Evolutionary conservation across 192 early-diverging fungal genomes (phyloP).

Genomic region (Dissophora globulifera): DNA sequence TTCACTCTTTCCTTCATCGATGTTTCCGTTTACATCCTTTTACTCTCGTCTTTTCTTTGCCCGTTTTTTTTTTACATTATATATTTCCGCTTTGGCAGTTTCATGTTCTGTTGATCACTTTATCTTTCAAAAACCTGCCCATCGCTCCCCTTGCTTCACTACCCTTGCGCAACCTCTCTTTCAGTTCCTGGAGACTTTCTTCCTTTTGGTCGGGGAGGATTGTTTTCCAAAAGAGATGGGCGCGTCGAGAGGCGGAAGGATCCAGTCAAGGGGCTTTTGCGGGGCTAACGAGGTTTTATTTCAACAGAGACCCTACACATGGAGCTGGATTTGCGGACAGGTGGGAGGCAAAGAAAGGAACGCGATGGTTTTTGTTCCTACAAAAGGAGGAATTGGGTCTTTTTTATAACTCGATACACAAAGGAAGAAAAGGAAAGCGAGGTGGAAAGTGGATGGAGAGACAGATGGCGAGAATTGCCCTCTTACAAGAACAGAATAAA

Average conservation of each 20-base stretch:
- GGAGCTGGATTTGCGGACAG: not conserved
- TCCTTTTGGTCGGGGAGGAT: slow-evolving; percentile 45
- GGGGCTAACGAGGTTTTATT: slow-evolving; percentile 34
- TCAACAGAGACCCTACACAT: not conserved
- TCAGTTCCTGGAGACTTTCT: not conserved
- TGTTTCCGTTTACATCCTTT: not conserved
- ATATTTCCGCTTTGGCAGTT: not conserved
- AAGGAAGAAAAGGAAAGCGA: too few relatives aligned
- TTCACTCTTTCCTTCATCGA: not conserved
- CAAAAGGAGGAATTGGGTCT: too few relatives aligned
- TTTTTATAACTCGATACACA: too few relatives aligned
- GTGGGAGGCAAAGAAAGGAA: not conserved
- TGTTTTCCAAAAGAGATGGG: not conserved
- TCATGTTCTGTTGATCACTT: slow-evolving; percentile 15
- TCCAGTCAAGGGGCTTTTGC: not conserved
- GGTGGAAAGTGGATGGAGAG: not conserved
- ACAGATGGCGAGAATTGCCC: too few relatives aligned
- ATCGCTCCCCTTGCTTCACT: not conserved
- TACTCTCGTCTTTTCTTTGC: not conserved
- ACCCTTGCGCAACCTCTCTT: not conserved
- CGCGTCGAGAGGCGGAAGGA: not conserved
- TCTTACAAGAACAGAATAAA: too few relatives aligned
- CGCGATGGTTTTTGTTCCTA: too few relatives aligned
- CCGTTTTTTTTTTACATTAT: not conserved
- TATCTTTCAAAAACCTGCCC: slow-evolving; percentile 31